A percentile compares a stretch with the other conserved stretches of the same genome.
Evolutionary conservation across 805 yeast genomes (phyloP).

Genomic region (Starmerella vitae): DNA sequence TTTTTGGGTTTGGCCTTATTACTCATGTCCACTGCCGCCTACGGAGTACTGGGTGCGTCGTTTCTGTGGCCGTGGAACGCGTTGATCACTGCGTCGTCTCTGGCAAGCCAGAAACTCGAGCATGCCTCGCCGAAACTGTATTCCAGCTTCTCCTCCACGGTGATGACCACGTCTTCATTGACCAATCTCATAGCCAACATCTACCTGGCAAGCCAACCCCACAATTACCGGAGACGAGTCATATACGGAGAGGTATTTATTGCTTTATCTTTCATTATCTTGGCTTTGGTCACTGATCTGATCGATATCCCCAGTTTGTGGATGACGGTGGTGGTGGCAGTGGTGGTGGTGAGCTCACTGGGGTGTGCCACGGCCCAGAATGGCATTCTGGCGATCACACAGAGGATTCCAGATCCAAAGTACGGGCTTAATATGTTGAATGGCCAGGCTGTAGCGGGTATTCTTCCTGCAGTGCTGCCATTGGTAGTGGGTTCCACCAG

Average conservation of each 20-base stretch:
- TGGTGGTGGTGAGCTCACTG: conserved; percentile 56
- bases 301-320: conserved; percentile 7
- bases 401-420: conserved; percentile 26
- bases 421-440: conserved; percentile 57
- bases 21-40: conserved; percentile 23
- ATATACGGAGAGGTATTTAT: conserved; percentile 48
- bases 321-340: conserved; percentile 34
- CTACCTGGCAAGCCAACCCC: conserved; percentile 54
- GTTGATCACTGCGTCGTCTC: conserved; percentile 71
- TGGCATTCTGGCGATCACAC: conserved; percentile 83
- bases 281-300: conserved; percentile 32
- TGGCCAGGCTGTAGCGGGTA: conserved; percentile 92
- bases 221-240: conserved; percentile 45
- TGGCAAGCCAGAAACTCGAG: conserved; percentile 51
- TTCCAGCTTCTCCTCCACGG: conserved; percentile 58
- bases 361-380: conserved; percentile 80
- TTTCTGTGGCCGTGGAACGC: conserved; percentile 96
- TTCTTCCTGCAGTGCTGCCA: conserved; percentile 65
- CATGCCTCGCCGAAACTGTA: conserved; percentile 25
- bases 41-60: conserved; percentile 58
- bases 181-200: conserved; percentile 48
- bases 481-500: conserved; percentile 39
- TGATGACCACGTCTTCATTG: conserved; percentile 77
- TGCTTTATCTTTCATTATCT: conserved; percentile 40
- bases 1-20: neutral